A percentile compares a stretch with the other conserved stretches of the same genome.
Conservation (phyloP, 345 rosid species). For the Kernera saxatilis region DNA sequence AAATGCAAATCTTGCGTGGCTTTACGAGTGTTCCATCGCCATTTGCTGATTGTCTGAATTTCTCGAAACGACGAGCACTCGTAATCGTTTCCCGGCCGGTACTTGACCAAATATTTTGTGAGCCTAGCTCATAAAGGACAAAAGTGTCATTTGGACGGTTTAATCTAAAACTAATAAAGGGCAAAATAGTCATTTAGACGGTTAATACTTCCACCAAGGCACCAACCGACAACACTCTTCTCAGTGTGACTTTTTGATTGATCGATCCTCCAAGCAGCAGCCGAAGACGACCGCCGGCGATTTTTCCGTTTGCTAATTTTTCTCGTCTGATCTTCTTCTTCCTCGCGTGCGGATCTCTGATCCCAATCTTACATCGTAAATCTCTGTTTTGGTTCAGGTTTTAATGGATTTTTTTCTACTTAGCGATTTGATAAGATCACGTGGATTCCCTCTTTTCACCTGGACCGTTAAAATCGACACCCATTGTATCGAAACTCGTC, state of each 20-base stretch:
- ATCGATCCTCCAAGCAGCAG: slow-evolving; percentile 14
- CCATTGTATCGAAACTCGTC: not conserved
- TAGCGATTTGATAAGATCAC: slow-evolving; percentile 9
- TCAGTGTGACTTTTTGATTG: not conserved
- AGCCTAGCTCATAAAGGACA: not conserved
- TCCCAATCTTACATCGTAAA: not conserved
- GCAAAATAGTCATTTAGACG: not conserved
- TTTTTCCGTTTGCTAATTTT: not conserved
- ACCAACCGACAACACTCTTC: slow-evolving; percentile 4
- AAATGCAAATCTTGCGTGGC: not conserved
- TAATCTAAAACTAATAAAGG: not conserved
- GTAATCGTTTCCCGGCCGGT: no score
- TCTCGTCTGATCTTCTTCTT: not conserved
- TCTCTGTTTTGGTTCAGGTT: not conserved
- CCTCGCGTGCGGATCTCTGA: slow-evolving; percentile 4
- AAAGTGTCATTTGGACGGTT: not conserved
- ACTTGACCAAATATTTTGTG: not conserved
- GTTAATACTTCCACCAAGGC: slow-evolving; percentile 14
- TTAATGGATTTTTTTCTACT: not conserved
- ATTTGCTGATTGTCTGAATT: not conserved
- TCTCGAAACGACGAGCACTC: not conserved
- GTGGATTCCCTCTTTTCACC: not conserved
- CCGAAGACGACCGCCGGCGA: slow-evolving; percentile 22
- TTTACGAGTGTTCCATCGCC: no score
- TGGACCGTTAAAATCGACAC: not conserved